Evolutionary conservation across 257 asterid genomes (phyloP).

Genomic region (Leptodermis oblonga): DNA sequence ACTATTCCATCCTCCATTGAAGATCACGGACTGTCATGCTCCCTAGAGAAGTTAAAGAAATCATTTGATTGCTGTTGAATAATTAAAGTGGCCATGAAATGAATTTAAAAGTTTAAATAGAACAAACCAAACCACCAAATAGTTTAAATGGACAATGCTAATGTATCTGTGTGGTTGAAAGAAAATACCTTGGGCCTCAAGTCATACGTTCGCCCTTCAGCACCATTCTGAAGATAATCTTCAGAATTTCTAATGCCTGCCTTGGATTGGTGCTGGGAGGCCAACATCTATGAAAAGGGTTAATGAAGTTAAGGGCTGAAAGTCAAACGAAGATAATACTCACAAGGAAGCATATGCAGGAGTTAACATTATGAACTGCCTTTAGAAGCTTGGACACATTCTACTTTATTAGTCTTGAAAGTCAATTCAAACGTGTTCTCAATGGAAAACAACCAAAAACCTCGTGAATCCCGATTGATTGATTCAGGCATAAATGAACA

Average conservation of each 20-base stretch:
- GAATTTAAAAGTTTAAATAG: neutral
- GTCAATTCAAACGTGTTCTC: too few relatives aligned
- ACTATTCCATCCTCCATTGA: conserved; percentile 29
- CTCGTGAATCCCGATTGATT: neutral
- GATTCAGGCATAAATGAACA: neutral
- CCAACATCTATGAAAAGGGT: conserved; percentile 42
- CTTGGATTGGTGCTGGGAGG: conserved; percentile 41
- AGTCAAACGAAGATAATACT: neutral
- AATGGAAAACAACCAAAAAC: too few relatives aligned
- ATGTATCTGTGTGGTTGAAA: neutral
- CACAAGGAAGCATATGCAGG: too few relatives aligned
- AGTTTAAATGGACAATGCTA: too few relatives aligned
- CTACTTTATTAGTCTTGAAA: too few relatives aligned
- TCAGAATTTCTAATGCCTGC: conserved; percentile 30
- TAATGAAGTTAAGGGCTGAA: neutral
- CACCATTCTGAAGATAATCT: conserved; percentile 21
- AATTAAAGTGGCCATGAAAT: neutral
- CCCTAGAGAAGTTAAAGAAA: conserved; percentile 35
- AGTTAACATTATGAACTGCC: too few relatives aligned
- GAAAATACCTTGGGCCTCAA: conserved; percentile 76
- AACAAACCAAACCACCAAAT: neutral
- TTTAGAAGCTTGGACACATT: neutral
- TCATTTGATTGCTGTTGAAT: neutral
- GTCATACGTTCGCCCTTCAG: conserved; percentile 59
- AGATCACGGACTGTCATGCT: conserved; percentile 42